Evolutionary conservation across 2,329 filamentous ascomycete genomes (phyloP).

Genomic region (Orbilia ellipsospora): DNA sequence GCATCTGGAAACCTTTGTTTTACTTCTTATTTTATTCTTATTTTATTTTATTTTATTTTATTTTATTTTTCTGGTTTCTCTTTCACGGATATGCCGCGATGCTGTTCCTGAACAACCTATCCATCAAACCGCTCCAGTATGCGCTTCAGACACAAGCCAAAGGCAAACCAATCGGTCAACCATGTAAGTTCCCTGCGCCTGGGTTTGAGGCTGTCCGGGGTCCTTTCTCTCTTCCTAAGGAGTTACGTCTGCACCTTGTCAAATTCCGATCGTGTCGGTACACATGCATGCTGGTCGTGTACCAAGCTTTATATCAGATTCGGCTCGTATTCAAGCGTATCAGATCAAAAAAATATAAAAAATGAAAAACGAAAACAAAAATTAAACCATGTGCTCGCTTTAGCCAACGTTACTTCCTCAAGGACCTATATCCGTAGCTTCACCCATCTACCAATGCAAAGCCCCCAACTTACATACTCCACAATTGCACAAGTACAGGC

Average conservation of each 20-base stretch:
- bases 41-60: constrained; percentile 10
- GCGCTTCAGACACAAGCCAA: constrained; percentile 24
- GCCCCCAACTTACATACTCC: too few relatives aligned
- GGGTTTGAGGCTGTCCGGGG: constrained; percentile 32
- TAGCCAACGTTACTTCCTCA: too few relatives aligned
- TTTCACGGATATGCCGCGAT: constrained; percentile 51
- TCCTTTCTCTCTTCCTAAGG: too few relatives aligned
- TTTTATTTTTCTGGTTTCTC: constrained; percentile 13
- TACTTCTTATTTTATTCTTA: not conserved
- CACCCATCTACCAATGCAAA: too few relatives aligned
- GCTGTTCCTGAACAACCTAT: constrained; percentile 35
- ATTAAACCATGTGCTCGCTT: too few relatives aligned
- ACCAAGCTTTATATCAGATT: constrained; percentile 50
- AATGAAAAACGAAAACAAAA: too few relatives aligned
- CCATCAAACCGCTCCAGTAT: constrained; percentile 38
- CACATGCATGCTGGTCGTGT: constrained; percentile 30
- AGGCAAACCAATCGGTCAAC: constrained; percentile 4
- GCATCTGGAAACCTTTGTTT: constrained; percentile 17
- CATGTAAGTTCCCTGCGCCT: constrained; percentile 8
- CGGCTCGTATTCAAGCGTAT: not conserved
- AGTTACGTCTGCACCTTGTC: constrained; percentile 36
- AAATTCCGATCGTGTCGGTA: constrained; percentile 42
- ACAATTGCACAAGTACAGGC: too few relatives aligned
- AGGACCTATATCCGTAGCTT: too few relatives aligned
- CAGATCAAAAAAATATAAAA: too few relatives aligned